phyloP scores from a whole-genome alignment of 2,329 filamentous ascomycete species.

The Cercospora canescens region DNA sequence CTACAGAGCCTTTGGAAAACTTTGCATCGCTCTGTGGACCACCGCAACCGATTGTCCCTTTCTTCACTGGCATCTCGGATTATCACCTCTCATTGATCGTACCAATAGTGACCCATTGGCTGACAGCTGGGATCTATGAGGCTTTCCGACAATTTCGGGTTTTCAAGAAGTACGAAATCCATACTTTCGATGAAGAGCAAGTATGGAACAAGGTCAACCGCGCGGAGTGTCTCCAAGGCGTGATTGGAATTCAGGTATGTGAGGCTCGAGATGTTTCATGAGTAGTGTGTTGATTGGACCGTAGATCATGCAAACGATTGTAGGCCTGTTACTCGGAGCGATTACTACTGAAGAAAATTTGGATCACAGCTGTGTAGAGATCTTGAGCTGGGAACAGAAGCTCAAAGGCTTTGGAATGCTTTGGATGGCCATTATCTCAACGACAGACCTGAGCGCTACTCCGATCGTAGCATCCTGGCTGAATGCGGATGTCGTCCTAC shows the following conservation, averaged over 20 bases:
- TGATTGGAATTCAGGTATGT: background rate
- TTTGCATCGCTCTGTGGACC: background rate
- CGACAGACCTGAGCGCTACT: background rate
- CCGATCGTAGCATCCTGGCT: background rate
- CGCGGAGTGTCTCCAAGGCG: background rate
- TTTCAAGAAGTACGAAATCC: background rate
- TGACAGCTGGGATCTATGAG: background rate
- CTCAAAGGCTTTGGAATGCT: background rate
- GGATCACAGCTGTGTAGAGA: background rate
- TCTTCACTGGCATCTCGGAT: background rate
- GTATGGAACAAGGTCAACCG: background rate
- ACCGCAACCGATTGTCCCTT: background rate
- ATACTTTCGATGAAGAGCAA: background rate
- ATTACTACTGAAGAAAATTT: background rate
- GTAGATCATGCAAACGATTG: background rate
- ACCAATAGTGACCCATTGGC: background rate
- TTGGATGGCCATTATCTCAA: background rate
- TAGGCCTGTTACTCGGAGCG: background rate
- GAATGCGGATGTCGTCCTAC: background rate
- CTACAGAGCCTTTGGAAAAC: background rate
- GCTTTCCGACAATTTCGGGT: background rate
- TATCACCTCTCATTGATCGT: background rate
- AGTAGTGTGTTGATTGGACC: background rate
- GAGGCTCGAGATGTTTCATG: background rate
- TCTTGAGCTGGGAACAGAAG: background rate